Evolutionary conservation across 768 basidiomycete genomes (phyloP).

Genomic region (Suillus decipiens): DNA sequence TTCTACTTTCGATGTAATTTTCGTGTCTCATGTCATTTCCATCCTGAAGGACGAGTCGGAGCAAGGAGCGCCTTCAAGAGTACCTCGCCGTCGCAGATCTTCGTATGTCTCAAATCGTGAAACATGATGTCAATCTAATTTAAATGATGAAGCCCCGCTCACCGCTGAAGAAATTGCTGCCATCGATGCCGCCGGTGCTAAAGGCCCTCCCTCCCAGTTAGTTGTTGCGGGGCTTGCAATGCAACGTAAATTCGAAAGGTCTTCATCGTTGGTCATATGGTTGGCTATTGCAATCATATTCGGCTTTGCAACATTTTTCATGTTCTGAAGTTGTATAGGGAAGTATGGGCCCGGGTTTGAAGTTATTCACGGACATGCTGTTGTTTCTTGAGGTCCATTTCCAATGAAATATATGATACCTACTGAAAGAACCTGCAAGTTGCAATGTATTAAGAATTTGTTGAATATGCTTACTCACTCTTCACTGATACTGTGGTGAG

Average conservation of each 20-base stretch:
- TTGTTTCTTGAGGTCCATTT: too few species aligned
- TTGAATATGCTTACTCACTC: too few species aligned
- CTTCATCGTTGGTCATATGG: neutral
- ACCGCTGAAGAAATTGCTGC: constrained; percentile 59
- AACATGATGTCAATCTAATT: neutral
- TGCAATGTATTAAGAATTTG: too few species aligned
- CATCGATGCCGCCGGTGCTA: constrained; percentile 63
- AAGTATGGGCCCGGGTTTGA: neutral
- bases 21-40: constrained; percentile 8
- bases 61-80: constrained; percentile 58
- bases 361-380: neutral
- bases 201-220: constrained; percentile 41
- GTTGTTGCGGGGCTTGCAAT: neutral
- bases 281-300: neutral
- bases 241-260: neutral
- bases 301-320: neutral
- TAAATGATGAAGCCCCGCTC: constrained; percentile 43
- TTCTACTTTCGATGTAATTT: neutral
- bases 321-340: neutral
- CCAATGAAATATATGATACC: too few species aligned
- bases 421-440: too few species aligned
- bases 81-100: constrained; percentile 69
- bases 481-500: too few species aligned
- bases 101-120: constrained; percentile 31
- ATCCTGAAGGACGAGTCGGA: constrained; percentile 56